A percentile compares a stretch with the other conserved stretches of the same genome.
These are phyloP conservation scores for Geranium incanum DNA, from an alignment of 441 rosid genomes.

Conservation along the genomic window DNA sequence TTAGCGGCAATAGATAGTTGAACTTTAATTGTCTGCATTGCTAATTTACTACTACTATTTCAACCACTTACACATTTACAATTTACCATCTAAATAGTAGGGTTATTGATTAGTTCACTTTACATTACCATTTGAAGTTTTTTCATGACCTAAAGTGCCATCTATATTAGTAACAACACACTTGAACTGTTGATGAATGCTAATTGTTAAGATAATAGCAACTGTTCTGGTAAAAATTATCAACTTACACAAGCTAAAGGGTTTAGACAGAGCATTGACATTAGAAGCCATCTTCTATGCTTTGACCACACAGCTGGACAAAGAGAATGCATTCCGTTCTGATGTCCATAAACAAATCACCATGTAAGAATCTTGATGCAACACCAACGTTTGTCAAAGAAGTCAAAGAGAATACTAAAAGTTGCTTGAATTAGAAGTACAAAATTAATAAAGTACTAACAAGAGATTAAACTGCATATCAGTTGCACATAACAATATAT, in stretches of 20 bases:
- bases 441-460: background rate
- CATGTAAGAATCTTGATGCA: slow-evolving; percentile 16
- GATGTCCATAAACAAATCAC: slow-evolving; percentile 23
- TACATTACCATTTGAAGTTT: background rate
- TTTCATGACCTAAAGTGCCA: background rate
- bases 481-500: background rate
- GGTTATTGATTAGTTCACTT: background rate
- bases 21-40: background rate
- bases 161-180: background rate
- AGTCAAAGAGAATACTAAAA: background rate
- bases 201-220: background rate
- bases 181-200: background rate
- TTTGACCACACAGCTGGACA: slow-evolving; percentile 98
- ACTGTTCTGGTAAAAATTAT: slow-evolving; percentile 2
- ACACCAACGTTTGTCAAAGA: background rate
- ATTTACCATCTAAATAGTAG: background rate
- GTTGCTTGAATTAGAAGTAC: no score
- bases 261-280: slow-evolving; percentile 92
- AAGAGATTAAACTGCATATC: background rate
- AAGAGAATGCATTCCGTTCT: slow-evolving; percentile 93
- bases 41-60: background rate
- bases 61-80: background rate
- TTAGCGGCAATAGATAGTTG: background rate
- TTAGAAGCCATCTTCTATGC: slow-evolving; percentile 89
- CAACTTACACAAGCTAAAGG: slow-evolving; percentile 81